These are phyloP conservation scores for Candida tetrigidarum DNA, from an alignment of 1,139 yeast species.

Conservation along the genomic window DNA sequence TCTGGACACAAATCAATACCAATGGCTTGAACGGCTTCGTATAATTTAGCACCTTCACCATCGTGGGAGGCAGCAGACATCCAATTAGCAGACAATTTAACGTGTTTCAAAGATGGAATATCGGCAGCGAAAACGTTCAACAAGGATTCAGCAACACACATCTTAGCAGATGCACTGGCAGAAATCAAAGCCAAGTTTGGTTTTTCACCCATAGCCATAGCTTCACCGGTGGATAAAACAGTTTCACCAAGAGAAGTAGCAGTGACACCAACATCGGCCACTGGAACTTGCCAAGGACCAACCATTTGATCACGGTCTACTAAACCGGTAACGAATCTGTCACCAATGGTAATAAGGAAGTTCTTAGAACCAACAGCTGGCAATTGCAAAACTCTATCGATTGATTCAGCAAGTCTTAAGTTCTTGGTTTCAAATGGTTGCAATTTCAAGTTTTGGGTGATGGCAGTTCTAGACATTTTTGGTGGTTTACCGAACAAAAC, in stretches of 20 bases:
- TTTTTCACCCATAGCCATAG: conserved; percentile 97
- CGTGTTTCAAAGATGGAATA: conserved; percentile 70
- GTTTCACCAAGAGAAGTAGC: conserved; percentile 84
- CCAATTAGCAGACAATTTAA: conserved; percentile 97
- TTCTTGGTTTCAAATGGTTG: conserved; percentile 42
- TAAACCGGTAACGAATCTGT: conserved; percentile 94
- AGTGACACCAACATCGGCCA: conserved; percentile 98
- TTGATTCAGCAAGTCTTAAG: conserved; percentile 60
- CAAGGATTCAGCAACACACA: conserved; percentile 95
- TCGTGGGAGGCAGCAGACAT: conserved; percentile 97
- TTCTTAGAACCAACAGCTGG: conserved; percentile 97
- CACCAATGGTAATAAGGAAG: conserved; percentile 96
- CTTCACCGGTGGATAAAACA: conserved; percentile 84
- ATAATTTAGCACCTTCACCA: conserved; percentile 95
- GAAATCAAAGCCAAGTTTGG: conserved; percentile 90
- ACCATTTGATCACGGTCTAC: conserved; percentile 99
- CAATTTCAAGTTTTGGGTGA: conserved; percentile 63
- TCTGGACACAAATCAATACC: conserved; percentile 95
- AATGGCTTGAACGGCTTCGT: conserved; percentile 97
- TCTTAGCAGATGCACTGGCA: conserved; percentile 95
- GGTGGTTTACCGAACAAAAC: conserved; percentile 98
- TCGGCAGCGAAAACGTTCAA: conserved; percentile 92
- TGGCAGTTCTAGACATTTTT: conserved; percentile 83
- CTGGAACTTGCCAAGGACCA: conserved; percentile 99
- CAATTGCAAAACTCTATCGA: conserved; percentile 80